Evolutionary conservation across 305 asterid genomes (phyloP).

Genomic region (Fraxinus latifolia): DNA sequence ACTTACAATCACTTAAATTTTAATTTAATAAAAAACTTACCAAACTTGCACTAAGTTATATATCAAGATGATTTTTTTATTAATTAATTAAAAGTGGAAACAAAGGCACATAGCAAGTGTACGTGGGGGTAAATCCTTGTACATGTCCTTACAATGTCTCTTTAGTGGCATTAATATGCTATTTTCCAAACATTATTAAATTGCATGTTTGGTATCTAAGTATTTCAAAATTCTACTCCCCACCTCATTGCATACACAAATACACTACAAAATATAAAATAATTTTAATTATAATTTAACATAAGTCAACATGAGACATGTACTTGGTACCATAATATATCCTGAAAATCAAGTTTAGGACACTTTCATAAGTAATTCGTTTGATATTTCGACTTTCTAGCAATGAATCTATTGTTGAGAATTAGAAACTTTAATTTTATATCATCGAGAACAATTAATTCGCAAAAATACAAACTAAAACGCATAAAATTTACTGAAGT

Average conservation of each 20-base stretch:
- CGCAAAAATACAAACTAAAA: too few species aligned
- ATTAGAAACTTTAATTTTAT: too few species aligned
- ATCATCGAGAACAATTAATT: not conserved
- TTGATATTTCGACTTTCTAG: not conserved
- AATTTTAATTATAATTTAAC: not conserved
- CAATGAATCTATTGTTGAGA: not conserved
- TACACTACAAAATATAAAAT: not conserved
- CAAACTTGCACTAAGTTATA: not conserved
- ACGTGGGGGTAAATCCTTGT: not conserved
- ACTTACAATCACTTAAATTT: not conserved
- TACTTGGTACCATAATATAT: not conserved
- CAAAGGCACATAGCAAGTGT: not conserved
- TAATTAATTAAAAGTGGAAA: not conserved
- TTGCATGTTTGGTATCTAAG: not conserved
- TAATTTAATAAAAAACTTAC: not conserved
- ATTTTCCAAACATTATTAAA: not conserved
- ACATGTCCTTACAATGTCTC: not conserved
- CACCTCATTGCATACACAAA: not conserved
- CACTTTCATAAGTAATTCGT: not conserved
- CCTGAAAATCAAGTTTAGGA: not conserved
- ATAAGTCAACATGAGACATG: not conserved
- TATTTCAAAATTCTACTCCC: not conserved
- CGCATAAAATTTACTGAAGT: not conserved
- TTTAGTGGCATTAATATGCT: not conserved
- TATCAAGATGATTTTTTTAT: not conserved